A percentile compares a stretch with the other conserved stretches of the same genome.
phyloP scores from a whole-genome alignment of 2,329 filamentous ascomycete species.

The Cadophora luteo-olivacea region DNA sequence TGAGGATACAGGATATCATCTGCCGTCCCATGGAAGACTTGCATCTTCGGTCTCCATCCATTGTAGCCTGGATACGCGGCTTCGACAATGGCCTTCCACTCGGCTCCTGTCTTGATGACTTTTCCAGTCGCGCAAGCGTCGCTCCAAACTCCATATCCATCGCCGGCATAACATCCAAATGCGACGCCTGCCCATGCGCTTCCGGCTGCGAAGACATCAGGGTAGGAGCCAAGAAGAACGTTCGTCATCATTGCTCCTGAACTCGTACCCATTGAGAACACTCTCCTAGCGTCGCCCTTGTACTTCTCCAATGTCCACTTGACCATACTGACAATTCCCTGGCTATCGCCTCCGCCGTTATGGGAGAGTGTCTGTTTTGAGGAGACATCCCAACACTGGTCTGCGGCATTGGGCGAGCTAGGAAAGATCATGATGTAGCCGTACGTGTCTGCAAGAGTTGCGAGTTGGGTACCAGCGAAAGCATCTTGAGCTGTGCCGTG shows the following conservation, averaged over 20 bases:
- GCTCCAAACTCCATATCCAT: conserved; percentile 54
- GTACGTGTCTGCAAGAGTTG: conserved; percentile 56
- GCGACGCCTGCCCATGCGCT: conserved; percentile 53
- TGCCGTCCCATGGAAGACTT: conserved; percentile 44
- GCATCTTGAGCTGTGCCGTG: conserved; percentile 49
- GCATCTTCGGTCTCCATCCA: conserved; percentile 37
- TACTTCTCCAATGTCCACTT: conserved; percentile 58
- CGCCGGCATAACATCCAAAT: conserved; percentile 50
- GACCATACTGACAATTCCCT: conserved; percentile 64
- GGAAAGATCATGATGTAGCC: conserved; percentile 68
- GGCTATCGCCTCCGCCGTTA: conserved; percentile 61
- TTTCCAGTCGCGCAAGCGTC: conserved; percentile 52
- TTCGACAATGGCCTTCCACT: conserved; percentile 57
- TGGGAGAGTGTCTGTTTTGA: conserved; percentile 58
- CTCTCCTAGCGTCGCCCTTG: conserved; percentile 54
- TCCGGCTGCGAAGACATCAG: conserved; percentile 54
- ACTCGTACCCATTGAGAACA: conserved; percentile 59
- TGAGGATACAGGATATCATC: conserved; percentile 48
- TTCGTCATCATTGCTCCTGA: conserved; percentile 61
- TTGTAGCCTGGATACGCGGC: conserved; percentile 48
- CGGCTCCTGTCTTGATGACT: conserved; percentile 46
- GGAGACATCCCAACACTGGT: conserved; percentile 64
- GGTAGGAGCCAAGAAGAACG: conserved; percentile 54
- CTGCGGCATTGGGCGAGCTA: conserved; percentile 53
- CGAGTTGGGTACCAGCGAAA: conserved; percentile 51